A percentile compares a stretch with the other conserved stretches of the same genome.
phyloP scores from a whole-genome alignment of 202 grass and related monocot genomes.

The Alloteropsis angusta region DNA sequence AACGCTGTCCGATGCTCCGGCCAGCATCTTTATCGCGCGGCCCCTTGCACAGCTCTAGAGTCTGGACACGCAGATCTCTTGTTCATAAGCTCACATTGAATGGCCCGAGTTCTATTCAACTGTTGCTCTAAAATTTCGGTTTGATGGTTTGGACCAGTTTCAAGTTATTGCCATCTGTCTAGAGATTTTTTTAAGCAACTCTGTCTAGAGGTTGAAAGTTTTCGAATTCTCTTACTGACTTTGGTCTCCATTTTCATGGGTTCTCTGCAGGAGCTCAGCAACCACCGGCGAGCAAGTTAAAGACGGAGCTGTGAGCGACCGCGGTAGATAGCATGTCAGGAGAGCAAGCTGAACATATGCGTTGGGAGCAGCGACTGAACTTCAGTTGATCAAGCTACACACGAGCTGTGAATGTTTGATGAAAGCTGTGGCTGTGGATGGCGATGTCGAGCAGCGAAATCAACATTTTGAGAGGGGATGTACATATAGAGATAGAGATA shows the following conservation, averaged over 20 bases:
- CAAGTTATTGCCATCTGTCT: not conserved
- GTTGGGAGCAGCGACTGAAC: not conserved
- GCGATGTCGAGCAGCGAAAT: not conserved
- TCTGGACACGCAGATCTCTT: constrained; percentile 12
- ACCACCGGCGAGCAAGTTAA: constrained; percentile 34
- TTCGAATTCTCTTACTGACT: not conserved
- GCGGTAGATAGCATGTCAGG: constrained; percentile 4
- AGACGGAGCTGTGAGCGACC: constrained; percentile 40
- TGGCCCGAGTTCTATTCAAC: not conserved
- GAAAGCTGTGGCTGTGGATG: not conserved
- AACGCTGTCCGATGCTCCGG: constrained; percentile 25
- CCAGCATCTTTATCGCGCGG: constrained; percentile 24
- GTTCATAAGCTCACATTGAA: not conserved
- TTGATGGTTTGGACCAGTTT: not conserved
- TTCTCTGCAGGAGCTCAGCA: constrained; percentile 32
- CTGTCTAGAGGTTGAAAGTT: not conserved
- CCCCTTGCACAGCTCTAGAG: not conserved
- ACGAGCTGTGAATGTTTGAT: not conserved
- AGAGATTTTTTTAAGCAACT: not conserved
- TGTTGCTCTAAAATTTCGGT: not conserved
- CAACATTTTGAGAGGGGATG: constrained; percentile 15
- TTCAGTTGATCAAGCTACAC: constrained; percentile 6
- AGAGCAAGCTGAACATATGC: constrained; percentile 14
- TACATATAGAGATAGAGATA: constrained; percentile 35
- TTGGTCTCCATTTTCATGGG: not conserved